phyloP scores from a whole-genome alignment of 2,329 filamentous ascomycete genomes.

The Hypoxylon sp. region DNA sequence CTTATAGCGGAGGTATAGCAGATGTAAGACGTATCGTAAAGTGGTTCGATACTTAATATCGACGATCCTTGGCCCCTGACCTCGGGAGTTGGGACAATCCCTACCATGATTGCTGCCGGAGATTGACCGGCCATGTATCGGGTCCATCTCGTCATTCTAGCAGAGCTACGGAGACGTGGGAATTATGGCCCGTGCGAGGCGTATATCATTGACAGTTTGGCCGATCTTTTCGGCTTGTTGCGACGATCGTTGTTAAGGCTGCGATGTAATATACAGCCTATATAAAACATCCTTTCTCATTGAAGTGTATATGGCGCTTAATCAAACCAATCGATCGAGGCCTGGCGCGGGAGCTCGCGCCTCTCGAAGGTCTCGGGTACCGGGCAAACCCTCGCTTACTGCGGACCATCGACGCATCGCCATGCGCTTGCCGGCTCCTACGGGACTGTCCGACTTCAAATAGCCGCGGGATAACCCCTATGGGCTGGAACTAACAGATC shows the following conservation, averaged over 20 bases:
- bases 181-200: slow-evolving; percentile 34
- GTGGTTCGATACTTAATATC: slow-evolving; percentile 49
- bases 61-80: slow-evolving; percentile 37
- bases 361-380: slow-evolving; percentile 16
- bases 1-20: slow-evolving; percentile 40
- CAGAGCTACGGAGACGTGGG: slow-evolving; percentile 32
- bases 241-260: slow-evolving; percentile 26
- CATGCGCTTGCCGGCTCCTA: slow-evolving; percentile 4
- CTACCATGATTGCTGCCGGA: slow-evolving; percentile 26
- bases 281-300: slow-evolving; percentile 36
- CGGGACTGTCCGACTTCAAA: slow-evolving; percentile 1
- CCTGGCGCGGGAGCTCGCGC: slow-evolving; percentile 25
- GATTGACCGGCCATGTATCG: slow-evolving; percentile 34
- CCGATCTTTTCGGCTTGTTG: slow-evolving; percentile 34
- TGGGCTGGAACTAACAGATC: slow-evolving; percentile 3
- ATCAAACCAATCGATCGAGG: slow-evolving; percentile 39
- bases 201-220: slow-evolving; percentile 10
- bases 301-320: slow-evolving; percentile 43
- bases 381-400: slow-evolving; percentile 12
- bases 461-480: slow-evolving; percentile 6
- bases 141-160: slow-evolving; percentile 12
- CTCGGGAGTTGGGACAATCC: slow-evolving; percentile 40
- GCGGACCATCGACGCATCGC: slow-evolving; percentile 5
- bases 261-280: slow-evolving; percentile 46
- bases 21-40: slow-evolving; percentile 42